A percentile compares a stretch with the other conserved stretches of the same genome.
These are phyloP conservation scores for Saussurea involucrata DNA, from an alignment of 129 eudicot species.

Conservation along the genomic window DNA sequence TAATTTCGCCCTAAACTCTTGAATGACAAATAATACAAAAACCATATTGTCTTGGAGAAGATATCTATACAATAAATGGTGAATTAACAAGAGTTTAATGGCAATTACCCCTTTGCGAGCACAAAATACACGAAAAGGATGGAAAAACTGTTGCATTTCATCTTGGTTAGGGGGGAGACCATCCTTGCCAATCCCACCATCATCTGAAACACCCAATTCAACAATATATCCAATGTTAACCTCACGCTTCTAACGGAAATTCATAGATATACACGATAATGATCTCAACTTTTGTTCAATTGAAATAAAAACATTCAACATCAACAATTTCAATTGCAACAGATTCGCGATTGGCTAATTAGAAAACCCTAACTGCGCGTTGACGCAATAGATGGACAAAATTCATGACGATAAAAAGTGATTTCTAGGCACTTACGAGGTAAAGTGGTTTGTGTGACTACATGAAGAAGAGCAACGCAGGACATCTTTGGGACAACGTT, in stretches of 20 bases:
- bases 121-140: conserved; percentile 57
- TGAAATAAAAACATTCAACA: neutral
- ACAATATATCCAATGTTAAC: neutral
- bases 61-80: neutral
- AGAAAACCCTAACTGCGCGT: neutral
- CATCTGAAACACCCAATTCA: conserved; percentile 28
- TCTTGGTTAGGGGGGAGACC: conserved; percentile 44
- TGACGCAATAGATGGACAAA: neutral
- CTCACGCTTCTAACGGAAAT: neutral
- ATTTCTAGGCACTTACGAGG: conserved; percentile 30
- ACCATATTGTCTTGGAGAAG: neutral
- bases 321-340: neutral
- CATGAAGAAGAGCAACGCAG: conserved; percentile 49
- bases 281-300: neutral
- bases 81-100: neutral
- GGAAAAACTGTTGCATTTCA: conserved; percentile 59
- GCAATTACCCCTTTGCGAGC: conserved; percentile 75
- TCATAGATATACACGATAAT: neutral
- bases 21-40: neutral
- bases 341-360: neutral
- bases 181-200: conserved; percentile 22
- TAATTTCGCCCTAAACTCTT: neutral
- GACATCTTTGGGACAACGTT: conserved; percentile 27
- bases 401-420: neutral
- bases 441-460: conserved; percentile 23